These are phyloP conservation scores for Pelargonium cotyledonis DNA, from an alignment of 441 rosid genomes.

Conservation along the genomic window DNA sequence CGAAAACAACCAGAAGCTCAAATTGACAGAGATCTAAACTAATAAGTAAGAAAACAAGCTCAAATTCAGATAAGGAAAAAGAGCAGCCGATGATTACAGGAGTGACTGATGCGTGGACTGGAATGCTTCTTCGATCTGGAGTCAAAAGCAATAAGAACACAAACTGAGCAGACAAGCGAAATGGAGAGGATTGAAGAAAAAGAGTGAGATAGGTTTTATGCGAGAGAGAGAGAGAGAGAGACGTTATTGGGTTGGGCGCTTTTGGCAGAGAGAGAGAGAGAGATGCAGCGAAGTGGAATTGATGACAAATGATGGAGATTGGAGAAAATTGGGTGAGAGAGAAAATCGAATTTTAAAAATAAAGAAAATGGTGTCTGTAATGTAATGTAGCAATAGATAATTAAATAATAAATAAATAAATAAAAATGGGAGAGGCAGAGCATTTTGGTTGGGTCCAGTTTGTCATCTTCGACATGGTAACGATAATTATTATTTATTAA, in stretches of 20 bases:
- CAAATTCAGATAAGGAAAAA: not conserved
- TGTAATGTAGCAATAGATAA: too few species aligned
- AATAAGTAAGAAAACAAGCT: not conserved
- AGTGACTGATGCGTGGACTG: not conserved
- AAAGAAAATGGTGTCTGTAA: not conserved
- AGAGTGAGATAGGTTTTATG: not conserved
- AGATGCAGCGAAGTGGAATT: conserved; percentile 20
- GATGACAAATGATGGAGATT: conserved; percentile 10
- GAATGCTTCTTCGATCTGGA: not conserved
- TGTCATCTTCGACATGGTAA: not conserved
- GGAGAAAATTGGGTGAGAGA: conserved; percentile 8
- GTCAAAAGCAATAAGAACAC: not conserved
- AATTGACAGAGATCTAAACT: not conserved
- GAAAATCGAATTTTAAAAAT: not conserved
- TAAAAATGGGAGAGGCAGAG: not conserved
- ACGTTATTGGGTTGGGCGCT: conserved; percentile 17
- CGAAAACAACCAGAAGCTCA: not conserved
- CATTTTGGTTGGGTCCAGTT: not conserved
- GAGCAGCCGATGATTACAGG: not conserved
- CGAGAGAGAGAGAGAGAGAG: not conserved
- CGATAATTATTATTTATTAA: too few species aligned
- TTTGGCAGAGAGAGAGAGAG: conserved; percentile 18
- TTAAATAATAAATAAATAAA: too few species aligned
- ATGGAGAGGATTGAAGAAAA: too few species aligned
- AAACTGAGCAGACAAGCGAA: not conserved